A percentile compares a stretch with the other conserved stretches of the same genome.
phyloP scores from a whole-genome alignment of 2,329 filamentous ascomycete species.

The Calonectria pauciramosa region DNA sequence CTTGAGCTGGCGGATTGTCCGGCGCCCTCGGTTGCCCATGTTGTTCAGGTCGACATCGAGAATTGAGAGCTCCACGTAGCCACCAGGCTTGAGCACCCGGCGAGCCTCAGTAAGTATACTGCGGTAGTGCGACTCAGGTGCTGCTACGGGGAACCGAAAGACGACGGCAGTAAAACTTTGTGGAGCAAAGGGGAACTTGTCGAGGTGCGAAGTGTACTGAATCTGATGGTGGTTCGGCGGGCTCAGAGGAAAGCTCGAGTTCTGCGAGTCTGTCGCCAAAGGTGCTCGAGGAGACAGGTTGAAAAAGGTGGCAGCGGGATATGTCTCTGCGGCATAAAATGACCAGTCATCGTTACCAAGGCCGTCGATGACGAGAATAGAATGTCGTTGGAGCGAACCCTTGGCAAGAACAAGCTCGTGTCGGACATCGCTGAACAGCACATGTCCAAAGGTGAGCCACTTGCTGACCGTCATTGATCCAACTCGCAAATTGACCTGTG shows the following conservation, averaged over 20 bases:
- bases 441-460: slow-evolving; percentile 88
- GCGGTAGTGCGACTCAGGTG: slow-evolving; percentile 76
- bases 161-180: slow-evolving; percentile 84
- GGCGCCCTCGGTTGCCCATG: slow-evolving; percentile 80
- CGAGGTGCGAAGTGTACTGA: slow-evolving; percentile 72
- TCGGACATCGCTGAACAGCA: slow-evolving; percentile 84
- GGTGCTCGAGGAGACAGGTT: slow-evolving; percentile 76
- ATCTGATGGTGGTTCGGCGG: slow-evolving; percentile 83
- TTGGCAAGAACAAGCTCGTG: slow-evolving; percentile 72
- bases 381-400: slow-evolving; percentile 61
- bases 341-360: slow-evolving; percentile 92
- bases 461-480: slow-evolving; percentile 89
- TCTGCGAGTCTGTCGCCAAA: slow-evolving; percentile 59
- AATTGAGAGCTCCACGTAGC: slow-evolving; percentile 83
- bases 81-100: slow-evolving; percentile 82
- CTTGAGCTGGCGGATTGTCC: slow-evolving; percentile 78
- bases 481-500: slow-evolving; percentile 82
- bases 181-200: slow-evolving; percentile 80
- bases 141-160: slow-evolving; percentile 80
- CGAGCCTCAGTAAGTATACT: slow-evolving; percentile 82
- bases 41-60: slow-evolving; percentile 86
- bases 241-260: slow-evolving; percentile 64
- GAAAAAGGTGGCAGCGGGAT: slow-evolving; percentile 81
- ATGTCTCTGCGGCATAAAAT: slow-evolving; percentile 86
- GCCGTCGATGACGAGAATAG: slow-evolving; percentile 83